Percentiles rank a stretch among this genome's conserved stretches.
Evolutionary conservation across 139 green algal genomes (phyloP).

Genomic region (Dunaliella sp.): DNA sequence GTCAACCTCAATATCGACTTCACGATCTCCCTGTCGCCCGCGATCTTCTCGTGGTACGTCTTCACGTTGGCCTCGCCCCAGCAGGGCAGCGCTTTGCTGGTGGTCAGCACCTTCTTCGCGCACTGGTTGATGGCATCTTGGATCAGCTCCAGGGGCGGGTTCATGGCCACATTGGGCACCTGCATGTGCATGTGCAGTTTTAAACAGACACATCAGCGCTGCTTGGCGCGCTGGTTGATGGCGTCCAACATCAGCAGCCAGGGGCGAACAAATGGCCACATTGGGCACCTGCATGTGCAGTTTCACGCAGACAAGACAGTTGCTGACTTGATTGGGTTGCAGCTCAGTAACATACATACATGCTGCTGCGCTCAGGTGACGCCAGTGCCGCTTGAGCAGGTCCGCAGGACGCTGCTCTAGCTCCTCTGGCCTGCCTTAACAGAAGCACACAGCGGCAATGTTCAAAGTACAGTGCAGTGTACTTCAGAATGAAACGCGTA

Average conservation of each 20-base stretch:
- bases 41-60: constrained; percentile 81
- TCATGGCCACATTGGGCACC: constrained; percentile 78
- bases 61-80: constrained; percentile 59
- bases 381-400: too few species aligned
- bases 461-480: too few species aligned
- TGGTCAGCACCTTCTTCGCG: constrained; percentile 47
- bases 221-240: background rate
- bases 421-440: background rate
- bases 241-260: too few species aligned
- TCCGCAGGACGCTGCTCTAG: background rate
- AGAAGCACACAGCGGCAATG: too few species aligned
- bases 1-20: constrained; percentile 83
- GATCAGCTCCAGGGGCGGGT: constrained; percentile 82
- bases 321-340: too few species aligned
- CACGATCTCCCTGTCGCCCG: constrained; percentile 79
- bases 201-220: background rate
- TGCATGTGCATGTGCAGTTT: too few species aligned
- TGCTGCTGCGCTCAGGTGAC: too few species aligned
- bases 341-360: too few species aligned
- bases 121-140: constrained; percentile 80
- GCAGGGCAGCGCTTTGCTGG: constrained; percentile 62
- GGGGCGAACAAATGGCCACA: constrained; percentile 75
- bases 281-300: constrained; percentile 72
- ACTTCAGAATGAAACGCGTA: too few species aligned
- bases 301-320: background rate